phyloP scores from a whole-genome alignment of 306 rosid genomes.

The Trifolium pratense region DNA sequence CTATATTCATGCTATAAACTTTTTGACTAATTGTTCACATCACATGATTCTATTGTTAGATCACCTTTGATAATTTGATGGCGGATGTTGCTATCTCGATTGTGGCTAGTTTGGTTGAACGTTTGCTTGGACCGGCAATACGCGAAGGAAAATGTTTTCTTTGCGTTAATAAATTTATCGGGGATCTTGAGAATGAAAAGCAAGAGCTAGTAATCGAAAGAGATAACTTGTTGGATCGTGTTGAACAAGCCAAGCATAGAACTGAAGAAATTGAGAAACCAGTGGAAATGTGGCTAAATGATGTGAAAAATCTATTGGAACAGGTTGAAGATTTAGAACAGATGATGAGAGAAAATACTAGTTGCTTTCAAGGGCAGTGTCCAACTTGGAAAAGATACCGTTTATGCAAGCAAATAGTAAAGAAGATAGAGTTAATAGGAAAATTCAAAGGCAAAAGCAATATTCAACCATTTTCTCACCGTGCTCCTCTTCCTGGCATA shows the following conservation, averaged over 20 bases:
- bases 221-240: not conserved
- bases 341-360: not conserved
- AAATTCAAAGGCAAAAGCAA: constrained; percentile 9
- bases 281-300: constrained; percentile 21
- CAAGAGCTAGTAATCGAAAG: not conserved
- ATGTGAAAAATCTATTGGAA: constrained; percentile 12
- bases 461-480: constrained; percentile 26
- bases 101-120: constrained; percentile 8
- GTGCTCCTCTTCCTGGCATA: constrained; percentile 13
- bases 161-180: not conserved
- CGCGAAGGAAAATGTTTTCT: not conserved
- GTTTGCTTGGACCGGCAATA: not conserved
- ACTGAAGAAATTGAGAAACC: constrained; percentile 22
- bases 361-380: constrained; percentile 23
- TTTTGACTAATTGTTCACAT: not conserved
- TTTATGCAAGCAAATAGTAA: constrained; percentile 31
- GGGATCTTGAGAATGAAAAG: constrained; percentile 7
- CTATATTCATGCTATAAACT: not conserved
- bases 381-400: constrained; percentile 30
- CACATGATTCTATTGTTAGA: constrained; percentile 4
- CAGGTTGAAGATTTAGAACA: constrained; percentile 8
- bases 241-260: constrained; percentile 9
- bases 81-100: constrained; percentile 16
- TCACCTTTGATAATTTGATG: constrained; percentile 5
- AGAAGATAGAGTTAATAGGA: not conserved